phyloP scores from a whole-genome alignment of 345 rosid species.

The Lepidium sativum region DNA sequence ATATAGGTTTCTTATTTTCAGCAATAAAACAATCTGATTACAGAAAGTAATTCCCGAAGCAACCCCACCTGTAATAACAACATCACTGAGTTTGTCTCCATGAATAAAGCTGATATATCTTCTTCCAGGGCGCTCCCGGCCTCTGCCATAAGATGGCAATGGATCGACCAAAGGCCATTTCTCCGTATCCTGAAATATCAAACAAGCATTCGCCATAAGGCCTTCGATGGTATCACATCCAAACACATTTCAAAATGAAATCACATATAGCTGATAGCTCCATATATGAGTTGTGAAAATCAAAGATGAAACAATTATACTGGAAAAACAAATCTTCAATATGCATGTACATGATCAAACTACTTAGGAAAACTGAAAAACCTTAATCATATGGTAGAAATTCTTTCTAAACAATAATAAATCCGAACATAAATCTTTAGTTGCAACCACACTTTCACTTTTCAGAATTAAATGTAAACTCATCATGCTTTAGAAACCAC shows the following conservation, averaged over 20 bases:
- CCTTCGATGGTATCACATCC: not conserved
- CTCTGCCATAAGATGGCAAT: constrained; percentile 92
- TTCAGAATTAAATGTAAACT: not conserved
- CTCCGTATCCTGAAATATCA: constrained; percentile 45
- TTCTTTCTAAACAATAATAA: not conserved
- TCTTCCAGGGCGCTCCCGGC: constrained; percentile 77
- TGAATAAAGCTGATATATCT: constrained; percentile 87
- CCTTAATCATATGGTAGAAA: constrained; percentile 23
- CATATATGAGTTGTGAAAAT: not conserved
- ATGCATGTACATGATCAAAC: not conserved
- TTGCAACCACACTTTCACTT: not conserved
- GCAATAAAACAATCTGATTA: not conserved
- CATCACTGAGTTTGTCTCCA: constrained; percentile 76
- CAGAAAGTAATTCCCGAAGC: not conserved
- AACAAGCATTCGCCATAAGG: not conserved
- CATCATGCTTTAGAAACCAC: not conserved
- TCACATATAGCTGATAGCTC: not conserved
- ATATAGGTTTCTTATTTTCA: not conserved
- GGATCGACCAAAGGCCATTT: constrained; percentile 81
- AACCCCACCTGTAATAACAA: constrained; percentile 56
- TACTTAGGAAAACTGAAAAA: not conserved
- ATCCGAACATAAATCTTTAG: not conserved
- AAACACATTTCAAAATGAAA: not conserved
- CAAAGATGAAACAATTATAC: not conserved
- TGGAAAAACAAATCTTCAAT: not conserved